Evolutionary conservation across 2,329 filamentous ascomycete species (phyloP).

Genomic region (Ascosphaera aggregata): DNA sequence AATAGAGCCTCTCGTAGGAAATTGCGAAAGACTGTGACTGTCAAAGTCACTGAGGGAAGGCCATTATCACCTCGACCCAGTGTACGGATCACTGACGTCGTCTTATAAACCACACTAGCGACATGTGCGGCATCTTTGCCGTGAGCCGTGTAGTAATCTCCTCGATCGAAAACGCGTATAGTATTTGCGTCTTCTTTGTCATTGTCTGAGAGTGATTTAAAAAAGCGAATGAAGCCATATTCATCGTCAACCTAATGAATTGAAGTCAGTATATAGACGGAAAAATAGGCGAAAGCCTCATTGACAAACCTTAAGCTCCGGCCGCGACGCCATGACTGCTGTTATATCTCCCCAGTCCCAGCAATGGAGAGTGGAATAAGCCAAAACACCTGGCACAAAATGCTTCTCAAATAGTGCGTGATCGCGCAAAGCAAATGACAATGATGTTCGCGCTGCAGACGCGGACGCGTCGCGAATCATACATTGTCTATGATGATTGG

Average conservation of each 20-base stretch:
- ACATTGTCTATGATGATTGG: too few species aligned
- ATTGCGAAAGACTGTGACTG: conserved; percentile 80
- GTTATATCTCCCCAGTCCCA: neutral
- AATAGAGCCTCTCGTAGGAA: conserved; percentile 90
- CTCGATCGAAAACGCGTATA: conserved; percentile 76
- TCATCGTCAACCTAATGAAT: conserved; percentile 66
- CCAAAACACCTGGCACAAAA: neutral
- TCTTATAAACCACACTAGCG: conserved; percentile 66
- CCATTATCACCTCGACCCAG: conserved; percentile 65
- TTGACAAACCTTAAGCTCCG: conserved; percentile 2
- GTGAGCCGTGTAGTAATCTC: conserved; percentile 70
- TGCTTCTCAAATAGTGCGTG: too few species aligned
- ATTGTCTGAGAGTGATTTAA: conserved; percentile 43
- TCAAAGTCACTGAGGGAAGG: conserved; percentile 85
- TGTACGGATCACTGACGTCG: conserved; percentile 80
- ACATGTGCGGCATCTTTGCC: conserved; percentile 24
- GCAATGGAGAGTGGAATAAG: neutral
- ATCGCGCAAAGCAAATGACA: too few species aligned
- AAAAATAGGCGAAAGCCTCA: neutral
- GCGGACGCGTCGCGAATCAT: too few species aligned
- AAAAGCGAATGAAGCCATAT: conserved; percentile 88
- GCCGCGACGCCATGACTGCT: neutral
- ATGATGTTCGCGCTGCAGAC: too few species aligned
- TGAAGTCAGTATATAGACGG: conserved; percentile 1
- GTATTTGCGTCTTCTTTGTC: conserved; percentile 36